These are phyloP conservation scores for Bombardia bombarda DNA, from an alignment of 495 filamentous ascomycete genomes.

Conservation along the genomic window DNA sequence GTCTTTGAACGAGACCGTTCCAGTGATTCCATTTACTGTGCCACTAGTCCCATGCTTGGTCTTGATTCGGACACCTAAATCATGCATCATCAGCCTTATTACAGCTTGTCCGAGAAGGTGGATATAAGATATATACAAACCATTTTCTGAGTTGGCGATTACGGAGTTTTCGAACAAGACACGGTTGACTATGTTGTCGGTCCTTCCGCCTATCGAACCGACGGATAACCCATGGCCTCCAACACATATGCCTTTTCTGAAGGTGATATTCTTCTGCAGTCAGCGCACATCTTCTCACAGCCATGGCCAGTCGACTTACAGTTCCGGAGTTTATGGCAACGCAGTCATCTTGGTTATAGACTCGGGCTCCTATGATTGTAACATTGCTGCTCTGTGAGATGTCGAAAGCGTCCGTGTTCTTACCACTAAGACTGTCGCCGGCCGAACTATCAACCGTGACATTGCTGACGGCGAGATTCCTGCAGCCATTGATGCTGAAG, in stretches of 20 bases:
- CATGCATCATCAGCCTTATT: too few relatives aligned
- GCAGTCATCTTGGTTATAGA: conserved; percentile 59
- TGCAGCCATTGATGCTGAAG: conserved; percentile 46
- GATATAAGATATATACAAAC: not conserved
- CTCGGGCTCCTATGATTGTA: conserved; percentile 46
- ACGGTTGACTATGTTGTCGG: conserved; percentile 49
- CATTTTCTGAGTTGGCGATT: conserved; percentile 49
- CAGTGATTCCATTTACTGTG: conserved; percentile 43
- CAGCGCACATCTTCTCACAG: not conserved
- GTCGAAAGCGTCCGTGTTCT: conserved; percentile 65
- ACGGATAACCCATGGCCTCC: conserved; percentile 65
- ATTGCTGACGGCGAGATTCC: conserved; percentile 38
- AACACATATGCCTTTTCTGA: conserved; percentile 44
- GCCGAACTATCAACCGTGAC: conserved; percentile 56
- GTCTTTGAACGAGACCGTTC: conserved; percentile 36
- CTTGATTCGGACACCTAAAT: conserved; percentile 50
- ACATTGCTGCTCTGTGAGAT: conserved; percentile 43
- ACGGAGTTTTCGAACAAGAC: conserved; percentile 26
- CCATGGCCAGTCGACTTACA: not conserved
- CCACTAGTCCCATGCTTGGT: conserved; percentile 52
- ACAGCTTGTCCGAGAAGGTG: not conserved
- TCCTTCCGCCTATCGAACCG: conserved; percentile 58
- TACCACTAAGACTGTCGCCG: conserved; percentile 41
- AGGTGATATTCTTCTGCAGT: conserved; percentile 34
- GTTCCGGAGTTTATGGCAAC: conserved; percentile 55